Percentiles rank a stretch among this genome's conserved stretches.
phyloP scores from a whole-genome alignment of 257 asterid species.

The Thymus quinquecostatus region DNA sequence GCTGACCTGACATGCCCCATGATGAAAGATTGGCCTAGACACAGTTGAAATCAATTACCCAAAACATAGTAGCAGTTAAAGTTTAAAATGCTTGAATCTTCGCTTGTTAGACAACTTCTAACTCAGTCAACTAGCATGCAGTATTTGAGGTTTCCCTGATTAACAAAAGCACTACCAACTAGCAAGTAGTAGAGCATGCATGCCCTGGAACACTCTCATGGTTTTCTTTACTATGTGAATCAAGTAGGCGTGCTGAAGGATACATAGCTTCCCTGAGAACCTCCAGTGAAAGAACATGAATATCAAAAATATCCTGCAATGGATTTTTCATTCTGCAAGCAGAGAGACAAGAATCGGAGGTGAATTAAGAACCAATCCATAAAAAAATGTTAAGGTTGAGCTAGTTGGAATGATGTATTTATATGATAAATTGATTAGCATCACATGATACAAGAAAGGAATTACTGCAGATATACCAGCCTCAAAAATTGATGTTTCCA shows the following conservation, averaged over 20 bases:
- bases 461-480: constrained; percentile 6
- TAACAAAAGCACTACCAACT: constrained; percentile 14
- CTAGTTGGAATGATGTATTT: constrained; percentile 10
- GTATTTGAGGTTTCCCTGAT: constrained; percentile 23
- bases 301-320: constrained; percentile 58
- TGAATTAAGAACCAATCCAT: constrained; percentile 2
- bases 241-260: constrained; percentile 56
- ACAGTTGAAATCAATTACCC: constrained; percentile 3
- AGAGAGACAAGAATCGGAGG: constrained; percentile 29
- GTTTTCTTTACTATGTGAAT: constrained; percentile 30
- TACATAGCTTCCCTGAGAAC: constrained; percentile 97
- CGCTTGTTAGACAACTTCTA: constrained; percentile 21
- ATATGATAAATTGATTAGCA: neutral
- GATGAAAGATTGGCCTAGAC: constrained; percentile 23
- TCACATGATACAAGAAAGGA: constrained; percentile 16
- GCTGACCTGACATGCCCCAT: constrained; percentile 11
- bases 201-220: constrained; percentile 21
- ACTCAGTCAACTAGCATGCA: constrained; percentile 26
- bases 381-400: constrained; percentile 14
- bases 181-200: constrained; percentile 33
- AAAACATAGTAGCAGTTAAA: constrained; percentile 14
- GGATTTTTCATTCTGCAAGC: constrained; percentile 62
- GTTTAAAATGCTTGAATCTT: constrained; percentile 26
- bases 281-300: constrained; percentile 92
- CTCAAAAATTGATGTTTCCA: constrained; percentile 6